These are phyloP conservation scores for Saccharomycopsis javanensis DNA, from an alignment of 805 yeast genomes.

Conservation along the genomic window DNA sequence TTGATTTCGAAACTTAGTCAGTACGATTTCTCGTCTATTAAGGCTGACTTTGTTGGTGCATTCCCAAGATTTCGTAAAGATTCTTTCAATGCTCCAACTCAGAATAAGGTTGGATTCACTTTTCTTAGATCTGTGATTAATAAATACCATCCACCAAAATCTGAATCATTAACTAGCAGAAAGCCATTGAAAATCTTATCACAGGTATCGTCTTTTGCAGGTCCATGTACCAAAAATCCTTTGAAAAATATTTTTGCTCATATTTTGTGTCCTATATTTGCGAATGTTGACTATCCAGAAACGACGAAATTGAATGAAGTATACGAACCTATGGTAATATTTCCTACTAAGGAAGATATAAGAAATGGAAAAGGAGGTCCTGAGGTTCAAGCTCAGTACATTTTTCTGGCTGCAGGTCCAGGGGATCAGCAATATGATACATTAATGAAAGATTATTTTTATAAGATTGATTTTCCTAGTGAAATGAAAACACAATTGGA, in stretches of 20 bases:
- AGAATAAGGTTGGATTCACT: constrained; percentile 19
- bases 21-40: constrained; percentile 28
- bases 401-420: constrained; percentile 2
- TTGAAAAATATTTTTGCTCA: constrained; percentile 31
- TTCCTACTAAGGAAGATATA: constrained; percentile 14
- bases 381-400: background rate
- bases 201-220: constrained; percentile 34
- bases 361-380: constrained; percentile 10
- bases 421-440: constrained; percentile 6
- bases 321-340: constrained; percentile 13
- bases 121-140: constrained; percentile 28
- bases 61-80: constrained; percentile 28
- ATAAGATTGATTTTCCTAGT: constrained; percentile 9
- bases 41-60: constrained; percentile 34
- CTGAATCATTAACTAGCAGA: background rate
- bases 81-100: background rate
- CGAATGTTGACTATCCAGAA: constrained; percentile 16
- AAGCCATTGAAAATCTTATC: constrained; percentile 26
- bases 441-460: constrained; percentile 3
- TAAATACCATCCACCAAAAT: constrained; percentile 20
- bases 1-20: constrained; percentile 21
- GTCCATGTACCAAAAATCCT: constrained; percentile 22
- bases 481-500: constrained; percentile 4
- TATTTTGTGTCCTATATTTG: constrained; percentile 32
- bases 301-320: constrained; percentile 4